phyloP scores from a whole-genome alignment of 2,329 filamentous ascomycete species.

The Fusarium papillatum region DNA sequence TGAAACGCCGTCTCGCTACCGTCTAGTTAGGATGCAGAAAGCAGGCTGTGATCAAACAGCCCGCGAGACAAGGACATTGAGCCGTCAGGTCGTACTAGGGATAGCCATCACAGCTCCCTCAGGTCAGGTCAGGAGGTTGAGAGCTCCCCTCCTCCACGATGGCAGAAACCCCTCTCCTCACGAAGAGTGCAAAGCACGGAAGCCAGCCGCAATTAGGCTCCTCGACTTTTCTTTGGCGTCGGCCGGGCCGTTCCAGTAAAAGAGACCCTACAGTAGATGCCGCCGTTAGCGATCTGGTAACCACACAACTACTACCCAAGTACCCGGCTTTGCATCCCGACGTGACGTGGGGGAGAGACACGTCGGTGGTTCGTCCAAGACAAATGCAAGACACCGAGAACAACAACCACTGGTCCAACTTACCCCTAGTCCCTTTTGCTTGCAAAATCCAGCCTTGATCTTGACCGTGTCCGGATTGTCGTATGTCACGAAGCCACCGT shows the following conservation, averaged over 20 bases:
- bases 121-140: neutral
- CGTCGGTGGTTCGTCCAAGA: slow-evolving; percentile 25
- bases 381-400: slow-evolving; percentile 25
- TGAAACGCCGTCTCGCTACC: slow-evolving; percentile 36
- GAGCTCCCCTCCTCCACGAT: neutral
- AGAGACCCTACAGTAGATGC: slow-evolving; percentile 70
- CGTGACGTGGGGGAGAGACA: slow-evolving; percentile 22
- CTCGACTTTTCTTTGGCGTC: slow-evolving; percentile 72
- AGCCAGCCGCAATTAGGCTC: slow-evolving; percentile 71
- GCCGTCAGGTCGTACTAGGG: slow-evolving; percentile 22
- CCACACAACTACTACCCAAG: neutral
- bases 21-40: slow-evolving; percentile 30
- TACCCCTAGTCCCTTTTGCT: slow-evolving; percentile 77
- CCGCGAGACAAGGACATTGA: slow-evolving; percentile 15
- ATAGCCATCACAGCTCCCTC: slow-evolving; percentile 9
- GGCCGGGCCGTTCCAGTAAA: slow-evolving; percentile 85
- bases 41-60: slow-evolving; percentile 23
- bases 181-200: slow-evolving; percentile 66
- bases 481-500: slow-evolving; percentile 85
- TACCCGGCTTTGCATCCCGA: slow-evolving; percentile 12
- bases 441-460: slow-evolving; percentile 81
- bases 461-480: slow-evolving; percentile 83
- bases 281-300: slow-evolving; percentile 34
- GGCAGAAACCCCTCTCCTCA: slow-evolving; percentile 27
- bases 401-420: slow-evolving; percentile 45